These are phyloP conservation scores for Saraca asoca DNA, from an alignment of 331 rosid species.

Conservation along the genomic window DNA sequence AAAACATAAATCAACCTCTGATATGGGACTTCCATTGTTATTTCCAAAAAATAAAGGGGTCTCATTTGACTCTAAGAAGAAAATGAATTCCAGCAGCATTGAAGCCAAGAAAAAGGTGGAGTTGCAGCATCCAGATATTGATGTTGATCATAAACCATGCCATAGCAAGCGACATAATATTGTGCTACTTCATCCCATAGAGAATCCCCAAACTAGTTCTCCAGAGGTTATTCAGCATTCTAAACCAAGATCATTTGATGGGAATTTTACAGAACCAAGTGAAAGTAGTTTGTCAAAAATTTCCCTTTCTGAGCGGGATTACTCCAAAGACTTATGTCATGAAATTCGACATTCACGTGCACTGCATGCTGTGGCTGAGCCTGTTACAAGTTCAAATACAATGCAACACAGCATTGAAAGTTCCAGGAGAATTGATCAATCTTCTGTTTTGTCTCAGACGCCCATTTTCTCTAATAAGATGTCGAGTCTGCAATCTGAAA, in stretches of 20 bases:
- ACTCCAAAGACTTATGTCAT: conserved; percentile 41
- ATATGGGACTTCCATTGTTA: conserved; percentile 28
- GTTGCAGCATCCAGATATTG: conserved; percentile 35
- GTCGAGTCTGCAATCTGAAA: conserved; percentile 37
- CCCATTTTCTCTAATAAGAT: conserved; percentile 37
- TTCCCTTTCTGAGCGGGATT: conserved; percentile 46
- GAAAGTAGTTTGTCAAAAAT: conserved; percentile 48
- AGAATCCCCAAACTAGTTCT: conserved; percentile 43
- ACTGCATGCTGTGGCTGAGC: conserved; percentile 40
- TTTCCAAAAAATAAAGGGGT: conserved; percentile 35
- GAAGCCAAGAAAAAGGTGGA: conserved; percentile 45
- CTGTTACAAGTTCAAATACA: conserved; percentile 38
- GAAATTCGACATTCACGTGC: conserved; percentile 56
- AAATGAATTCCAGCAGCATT: conserved; percentile 28
- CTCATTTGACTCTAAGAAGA: conserved; percentile 42
- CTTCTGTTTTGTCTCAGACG: conserved; percentile 40
- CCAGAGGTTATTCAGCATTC: conserved; percentile 41
- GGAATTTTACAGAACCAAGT: conserved; percentile 45
- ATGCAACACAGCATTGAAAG: conserved; percentile 32
- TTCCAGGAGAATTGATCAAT: conserved; percentile 34
- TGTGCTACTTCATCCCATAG: conserved; percentile 52
- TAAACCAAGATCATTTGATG: conserved; percentile 46
- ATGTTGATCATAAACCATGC: conserved; percentile 36
- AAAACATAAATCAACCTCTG: conserved; percentile 37
- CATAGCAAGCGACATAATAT: conserved; percentile 41